Conservation (phyloP, 257 asterid genomes). For the Nicotiana benthamiana region DNA sequence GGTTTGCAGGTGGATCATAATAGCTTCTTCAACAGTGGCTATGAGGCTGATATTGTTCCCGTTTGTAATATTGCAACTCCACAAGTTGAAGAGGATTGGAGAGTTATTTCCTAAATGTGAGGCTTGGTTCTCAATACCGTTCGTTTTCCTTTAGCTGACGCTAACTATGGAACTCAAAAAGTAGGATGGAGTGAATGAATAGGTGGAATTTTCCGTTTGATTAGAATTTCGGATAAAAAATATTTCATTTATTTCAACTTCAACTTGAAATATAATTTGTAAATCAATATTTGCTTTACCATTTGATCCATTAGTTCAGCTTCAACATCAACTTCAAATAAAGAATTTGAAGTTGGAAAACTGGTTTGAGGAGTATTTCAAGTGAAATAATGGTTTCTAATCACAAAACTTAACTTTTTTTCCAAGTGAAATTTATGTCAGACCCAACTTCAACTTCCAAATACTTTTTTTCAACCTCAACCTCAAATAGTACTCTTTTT, state of each 20-base stretch:
- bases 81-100: conserved; percentile 53
- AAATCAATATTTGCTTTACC: background rate
- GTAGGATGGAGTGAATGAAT: background rate
- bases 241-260: background rate
- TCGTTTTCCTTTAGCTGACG: background rate
- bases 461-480: background rate
- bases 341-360: background rate
- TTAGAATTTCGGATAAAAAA: background rate
- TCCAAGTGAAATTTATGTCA: background rate
- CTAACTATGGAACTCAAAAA: background rate
- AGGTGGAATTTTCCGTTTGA: background rate
- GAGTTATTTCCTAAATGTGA: conserved; percentile 66
- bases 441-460: background rate
- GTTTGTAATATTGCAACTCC: conserved; percentile 56
- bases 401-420: background rate
- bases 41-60: conserved; percentile 65
- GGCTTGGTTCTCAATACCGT: conserved; percentile 21
- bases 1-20: conserved; percentile 65
- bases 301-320: background rate
- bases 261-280: background rate
- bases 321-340: background rate
- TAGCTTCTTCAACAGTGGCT: conserved; percentile 62
- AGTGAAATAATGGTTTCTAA: background rate
- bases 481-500: background rate
- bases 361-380: background rate